Evolutionary conservation across 306 rosid species (phyloP).

Genomic region (Glycine soja): DNA sequence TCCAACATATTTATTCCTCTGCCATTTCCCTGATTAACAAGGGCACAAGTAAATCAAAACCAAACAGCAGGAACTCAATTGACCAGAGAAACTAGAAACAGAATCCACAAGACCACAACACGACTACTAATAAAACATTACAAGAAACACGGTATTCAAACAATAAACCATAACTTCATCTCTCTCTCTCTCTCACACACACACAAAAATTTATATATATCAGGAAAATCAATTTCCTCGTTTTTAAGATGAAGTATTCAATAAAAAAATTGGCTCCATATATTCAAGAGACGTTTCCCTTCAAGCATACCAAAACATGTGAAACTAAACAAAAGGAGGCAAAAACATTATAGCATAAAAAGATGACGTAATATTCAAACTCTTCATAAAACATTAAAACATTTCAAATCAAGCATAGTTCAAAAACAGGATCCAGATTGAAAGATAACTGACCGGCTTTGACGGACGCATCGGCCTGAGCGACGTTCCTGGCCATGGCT

Average conservation of each 20-base stretch:
- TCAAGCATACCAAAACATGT: background rate
- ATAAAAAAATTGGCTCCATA: background rate
- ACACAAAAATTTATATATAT: too few relatives aligned
- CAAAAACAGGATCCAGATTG: background rate
- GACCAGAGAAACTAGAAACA: background rate
- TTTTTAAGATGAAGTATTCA: background rate
- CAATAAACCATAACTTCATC: too few relatives aligned
- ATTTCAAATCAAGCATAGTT: background rate
- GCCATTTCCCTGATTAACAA: constrained; percentile 81
- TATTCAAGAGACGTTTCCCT: background rate
- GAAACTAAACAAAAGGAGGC: constrained; percentile 21
- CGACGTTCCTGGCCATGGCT: constrained; percentile 96
- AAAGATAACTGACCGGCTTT: constrained; percentile 72
- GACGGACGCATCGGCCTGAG: constrained; percentile 92
- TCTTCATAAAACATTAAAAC: background rate
- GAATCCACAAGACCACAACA: background rate
- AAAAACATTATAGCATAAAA: background rate
- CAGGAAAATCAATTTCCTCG: background rate
- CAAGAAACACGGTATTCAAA: too few relatives aligned
- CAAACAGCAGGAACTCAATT: too few relatives aligned
- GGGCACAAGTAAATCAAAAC: background rate
- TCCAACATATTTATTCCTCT: constrained; percentile 90
- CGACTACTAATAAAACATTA: background rate
- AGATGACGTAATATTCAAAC: background rate
- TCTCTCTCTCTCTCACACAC: too few relatives aligned